Evolutionary conservation across 208 protist species (phyloP).

Genomic region (Endotrypanum monterogeii): DNA sequence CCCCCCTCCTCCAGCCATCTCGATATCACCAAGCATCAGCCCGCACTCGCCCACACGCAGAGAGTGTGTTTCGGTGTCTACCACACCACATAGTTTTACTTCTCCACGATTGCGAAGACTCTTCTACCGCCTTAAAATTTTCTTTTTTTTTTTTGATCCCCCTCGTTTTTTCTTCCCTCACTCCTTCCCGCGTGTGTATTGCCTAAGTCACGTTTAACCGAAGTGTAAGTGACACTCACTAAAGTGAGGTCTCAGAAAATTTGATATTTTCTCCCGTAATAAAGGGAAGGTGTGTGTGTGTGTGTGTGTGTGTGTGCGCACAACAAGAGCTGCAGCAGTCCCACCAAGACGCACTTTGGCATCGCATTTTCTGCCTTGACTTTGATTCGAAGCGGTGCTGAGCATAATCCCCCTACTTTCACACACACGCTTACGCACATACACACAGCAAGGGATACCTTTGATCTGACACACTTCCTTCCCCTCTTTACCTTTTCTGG

Average conservation of each 20-base stretch:
- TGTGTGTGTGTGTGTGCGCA: not conserved
- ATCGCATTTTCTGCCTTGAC: not conserved
- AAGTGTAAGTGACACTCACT: not conserved
- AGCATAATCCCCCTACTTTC: not conserved
- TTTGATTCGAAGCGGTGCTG: not conserved
- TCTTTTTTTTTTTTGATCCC: too few species aligned
- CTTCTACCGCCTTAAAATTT: not conserved
- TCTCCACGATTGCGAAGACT: not conserved
- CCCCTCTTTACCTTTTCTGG: too few species aligned
- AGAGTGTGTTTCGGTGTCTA: too few species aligned
- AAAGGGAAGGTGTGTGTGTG: not conserved
- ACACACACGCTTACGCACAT: not conserved
- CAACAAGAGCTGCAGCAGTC: not conserved
- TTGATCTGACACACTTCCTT: too few species aligned
- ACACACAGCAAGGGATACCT: too few species aligned
- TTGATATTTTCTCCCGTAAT: not conserved
- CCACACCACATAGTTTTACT: not conserved
- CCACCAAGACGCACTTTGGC: not conserved
- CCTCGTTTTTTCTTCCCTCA: not conserved
- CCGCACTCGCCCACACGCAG: not conserved
- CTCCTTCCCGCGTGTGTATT: not conserved
- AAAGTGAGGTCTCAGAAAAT: constrained; percentile 2
- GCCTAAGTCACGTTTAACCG: not conserved
- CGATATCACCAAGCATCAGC: not conserved
- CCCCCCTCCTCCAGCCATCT: not conserved